Conservation (phyloP, 2,329 filamentous ascomycete species). For the Incumbomyces lentus region DNA sequence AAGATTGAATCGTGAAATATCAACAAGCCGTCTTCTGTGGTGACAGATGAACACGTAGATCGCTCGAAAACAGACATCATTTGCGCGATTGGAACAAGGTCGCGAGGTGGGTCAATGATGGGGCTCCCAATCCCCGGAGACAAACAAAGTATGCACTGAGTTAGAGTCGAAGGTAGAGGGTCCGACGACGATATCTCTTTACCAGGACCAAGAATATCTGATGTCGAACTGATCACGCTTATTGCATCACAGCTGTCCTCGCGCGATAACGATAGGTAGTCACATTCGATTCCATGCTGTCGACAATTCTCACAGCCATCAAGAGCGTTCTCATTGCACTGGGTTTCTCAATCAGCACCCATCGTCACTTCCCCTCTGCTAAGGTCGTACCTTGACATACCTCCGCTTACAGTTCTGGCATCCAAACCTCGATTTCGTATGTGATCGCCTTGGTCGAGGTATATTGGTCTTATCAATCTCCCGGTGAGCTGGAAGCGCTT, state of each 20-base stretch:
- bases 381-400: neutral
- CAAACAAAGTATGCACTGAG: neutral
- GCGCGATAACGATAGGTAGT: neutral
- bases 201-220: too few relatives aligned
- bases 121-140: neutral
- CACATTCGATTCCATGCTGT: neutral
- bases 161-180: too few relatives aligned
- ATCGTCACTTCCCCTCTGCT: neutral
- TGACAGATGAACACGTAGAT: neutral
- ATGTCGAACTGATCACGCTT: neutral
- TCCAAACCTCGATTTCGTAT: neutral
- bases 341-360: too few relatives aligned
- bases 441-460: neutral
- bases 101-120: neutral
- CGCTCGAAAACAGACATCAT: neutral
- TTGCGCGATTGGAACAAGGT: neutral
- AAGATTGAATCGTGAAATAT: conserved; percentile 1
- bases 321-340: neutral
- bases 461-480: neutral
- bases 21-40: neutral
- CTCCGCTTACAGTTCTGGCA: neutral
- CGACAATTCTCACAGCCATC: conserved; percentile 1
- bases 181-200: too few relatives aligned
- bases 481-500: neutral
- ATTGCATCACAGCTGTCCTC: too few relatives aligned